Conservation (phyloP, 345 rosid species). For the Gossypium ekmanianum region DNA sequence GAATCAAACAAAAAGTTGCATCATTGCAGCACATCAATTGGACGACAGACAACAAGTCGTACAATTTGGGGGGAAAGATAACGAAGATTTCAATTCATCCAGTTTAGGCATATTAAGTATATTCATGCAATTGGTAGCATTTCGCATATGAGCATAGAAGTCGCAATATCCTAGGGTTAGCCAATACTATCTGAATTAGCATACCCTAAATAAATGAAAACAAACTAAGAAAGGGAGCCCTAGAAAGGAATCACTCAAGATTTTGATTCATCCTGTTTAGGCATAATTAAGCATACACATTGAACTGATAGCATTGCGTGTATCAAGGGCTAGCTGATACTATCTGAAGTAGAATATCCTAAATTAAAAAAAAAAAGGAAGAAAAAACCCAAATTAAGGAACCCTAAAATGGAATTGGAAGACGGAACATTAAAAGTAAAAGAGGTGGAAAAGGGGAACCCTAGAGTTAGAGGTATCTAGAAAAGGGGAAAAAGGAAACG, state of each 20-base stretch:
- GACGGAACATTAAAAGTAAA: neutral
- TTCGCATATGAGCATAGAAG: neutral
- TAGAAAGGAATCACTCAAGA: neutral
- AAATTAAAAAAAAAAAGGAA: neutral
- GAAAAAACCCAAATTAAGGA: neutral
- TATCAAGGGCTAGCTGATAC: neutral
- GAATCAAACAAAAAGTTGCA: neutral
- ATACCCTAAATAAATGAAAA: neutral
- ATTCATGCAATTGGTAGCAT: neutral
- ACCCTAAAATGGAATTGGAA: neutral
- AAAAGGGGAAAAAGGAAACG: neutral
- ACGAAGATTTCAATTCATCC: neutral
- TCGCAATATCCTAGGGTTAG: neutral
- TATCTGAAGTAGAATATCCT: neutral
- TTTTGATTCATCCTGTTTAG: conserved; percentile 1
- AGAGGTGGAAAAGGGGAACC: neutral
- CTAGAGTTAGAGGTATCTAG: neutral
- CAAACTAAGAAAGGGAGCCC: neutral
- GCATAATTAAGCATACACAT: neutral
- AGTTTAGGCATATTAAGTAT: neutral
- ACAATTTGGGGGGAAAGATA: neutral
- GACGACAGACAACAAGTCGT: neutral
- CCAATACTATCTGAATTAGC: neutral
- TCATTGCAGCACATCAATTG: neutral
- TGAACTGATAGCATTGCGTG: neutral